These are phyloP conservation scores for Rosellinia necatrix DNA, from an alignment of 2,329 filamentous ascomycete species.

Conservation along the genomic window DNA sequence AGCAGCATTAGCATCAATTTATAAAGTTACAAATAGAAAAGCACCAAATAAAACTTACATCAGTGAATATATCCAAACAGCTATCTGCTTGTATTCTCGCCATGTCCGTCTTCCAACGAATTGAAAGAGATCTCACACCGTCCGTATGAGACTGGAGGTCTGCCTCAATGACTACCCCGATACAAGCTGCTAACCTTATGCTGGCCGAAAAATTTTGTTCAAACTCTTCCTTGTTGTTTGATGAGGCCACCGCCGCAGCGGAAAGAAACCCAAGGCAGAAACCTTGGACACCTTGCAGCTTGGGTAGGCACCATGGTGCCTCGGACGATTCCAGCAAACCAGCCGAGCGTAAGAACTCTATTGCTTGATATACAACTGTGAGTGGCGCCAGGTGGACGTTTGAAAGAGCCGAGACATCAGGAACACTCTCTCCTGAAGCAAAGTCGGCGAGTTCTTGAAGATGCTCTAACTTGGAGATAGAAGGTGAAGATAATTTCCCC, in stretches of 20 bases:
- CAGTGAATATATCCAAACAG: not conserved
- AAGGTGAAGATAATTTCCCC: not conserved
- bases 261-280: not conserved
- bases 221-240: not conserved
- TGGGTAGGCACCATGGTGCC: too few relatives aligned
- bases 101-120: conserved; percentile 7
- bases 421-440: not conserved
- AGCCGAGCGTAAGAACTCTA: conserved; percentile 2
- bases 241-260: not conserved
- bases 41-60: not conserved
- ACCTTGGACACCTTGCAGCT: not conserved
- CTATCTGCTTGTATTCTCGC: not conserved
- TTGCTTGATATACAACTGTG: conserved; percentile 5
- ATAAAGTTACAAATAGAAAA: not conserved
- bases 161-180: conserved; percentile 1
- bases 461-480: not conserved
- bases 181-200: conserved; percentile 1
- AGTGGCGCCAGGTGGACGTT: conserved; percentile 9
- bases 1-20: not conserved
- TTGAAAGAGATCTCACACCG: conserved; percentile 1
- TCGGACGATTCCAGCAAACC: not conserved
- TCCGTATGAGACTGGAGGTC: not conserved
- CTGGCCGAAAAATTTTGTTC: not conserved
- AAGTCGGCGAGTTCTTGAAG: conserved; percentile 11
- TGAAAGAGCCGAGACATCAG: not conserved